Percentiles rank a stretch among this genome's conserved stretches.
Conservation (phyloP, 768 basidiomycete species). For the Mycena maculata region DNA sequence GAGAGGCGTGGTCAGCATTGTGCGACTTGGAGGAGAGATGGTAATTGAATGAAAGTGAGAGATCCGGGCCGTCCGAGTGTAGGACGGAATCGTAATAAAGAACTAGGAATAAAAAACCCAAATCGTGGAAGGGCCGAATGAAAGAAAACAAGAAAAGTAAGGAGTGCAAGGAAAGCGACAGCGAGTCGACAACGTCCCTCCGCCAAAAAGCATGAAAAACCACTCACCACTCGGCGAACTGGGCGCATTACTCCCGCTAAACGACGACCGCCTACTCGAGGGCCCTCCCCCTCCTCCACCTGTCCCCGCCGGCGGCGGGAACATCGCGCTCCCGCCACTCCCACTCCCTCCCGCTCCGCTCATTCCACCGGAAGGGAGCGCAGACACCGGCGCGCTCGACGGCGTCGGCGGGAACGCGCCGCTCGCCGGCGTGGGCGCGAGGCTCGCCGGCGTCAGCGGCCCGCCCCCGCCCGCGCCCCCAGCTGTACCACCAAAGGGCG, state of each 20-base stretch:
- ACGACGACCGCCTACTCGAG: conserved; percentile 72
- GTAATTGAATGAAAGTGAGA: not conserved
- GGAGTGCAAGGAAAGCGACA: not conserved
- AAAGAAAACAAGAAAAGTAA: not conserved
- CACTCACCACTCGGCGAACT: conserved; percentile 62
- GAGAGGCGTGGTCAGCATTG: not conserved
- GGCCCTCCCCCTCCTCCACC: conserved; percentile 60
- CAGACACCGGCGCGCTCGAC: conserved; percentile 28
- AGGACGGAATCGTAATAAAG: not conserved
- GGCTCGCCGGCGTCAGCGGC: conserved; percentile 43
- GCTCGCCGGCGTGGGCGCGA: not conserved
- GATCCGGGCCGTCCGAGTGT: not conserved
- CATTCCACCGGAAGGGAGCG: no score
- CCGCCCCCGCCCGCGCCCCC: not conserved
- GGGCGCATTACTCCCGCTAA: conserved; percentile 86
- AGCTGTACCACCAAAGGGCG: no score
- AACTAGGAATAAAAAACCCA: not conserved
- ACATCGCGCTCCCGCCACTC: conserved; percentile 55
- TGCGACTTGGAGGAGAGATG: not conserved
- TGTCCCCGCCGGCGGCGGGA: conserved; percentile 63
- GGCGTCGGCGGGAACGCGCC: not conserved
- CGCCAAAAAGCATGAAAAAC: no score
- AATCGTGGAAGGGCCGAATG: not conserved
- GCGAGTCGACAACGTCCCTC: not conserved
- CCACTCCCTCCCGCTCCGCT: no score